Conservation (phyloP, 2,329 filamentous ascomycete genomes). For the Claviceps spartinae region DNA sequence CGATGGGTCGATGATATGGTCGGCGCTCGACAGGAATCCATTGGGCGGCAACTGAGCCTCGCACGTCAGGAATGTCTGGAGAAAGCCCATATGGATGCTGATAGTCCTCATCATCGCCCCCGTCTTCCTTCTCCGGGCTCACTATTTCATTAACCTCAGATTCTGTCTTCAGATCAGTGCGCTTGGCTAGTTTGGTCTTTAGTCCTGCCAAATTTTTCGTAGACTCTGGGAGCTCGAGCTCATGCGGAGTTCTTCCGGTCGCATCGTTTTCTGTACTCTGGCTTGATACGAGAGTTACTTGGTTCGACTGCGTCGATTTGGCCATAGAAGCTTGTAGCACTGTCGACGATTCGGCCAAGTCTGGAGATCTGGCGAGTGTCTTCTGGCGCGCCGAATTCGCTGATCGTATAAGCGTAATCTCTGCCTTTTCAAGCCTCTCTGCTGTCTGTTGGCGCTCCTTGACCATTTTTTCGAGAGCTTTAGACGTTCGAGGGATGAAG, state of each 20-base stretch:
- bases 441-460: constrained; percentile 69
- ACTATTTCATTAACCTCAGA: neutral
- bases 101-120: constrained; percentile 19
- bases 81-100: constrained; percentile 24
- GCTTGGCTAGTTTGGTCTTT: neutral
- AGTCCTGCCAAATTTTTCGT: constrained; percentile 1
- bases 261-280: constrained; percentile 2
- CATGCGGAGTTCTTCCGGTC: neutral
- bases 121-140: neutral
- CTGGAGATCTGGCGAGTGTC: constrained; percentile 1
- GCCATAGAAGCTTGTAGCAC: neutral
- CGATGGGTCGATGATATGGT: constrained; percentile 56
- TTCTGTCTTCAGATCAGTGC: neutral
- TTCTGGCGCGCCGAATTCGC: constrained; percentile 59
- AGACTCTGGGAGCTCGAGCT: constrained; percentile 6
- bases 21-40: constrained; percentile 64
- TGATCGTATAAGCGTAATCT: constrained; percentile 70
- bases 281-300: constrained; percentile 1
- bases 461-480: constrained; percentile 67
- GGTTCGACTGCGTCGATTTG: constrained; percentile 2
- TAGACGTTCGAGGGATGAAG: constrained; percentile 70
- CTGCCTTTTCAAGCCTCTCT: constrained; percentile 71
- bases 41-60: constrained; percentile 48
- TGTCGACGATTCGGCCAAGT: neutral
- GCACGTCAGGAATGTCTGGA: constrained; percentile 23